A percentile compares a stretch with the other conserved stretches of the same genome.
Conservation (phyloP, 768 basidiomycete genomes). For the Suillus luteus region DNA sequence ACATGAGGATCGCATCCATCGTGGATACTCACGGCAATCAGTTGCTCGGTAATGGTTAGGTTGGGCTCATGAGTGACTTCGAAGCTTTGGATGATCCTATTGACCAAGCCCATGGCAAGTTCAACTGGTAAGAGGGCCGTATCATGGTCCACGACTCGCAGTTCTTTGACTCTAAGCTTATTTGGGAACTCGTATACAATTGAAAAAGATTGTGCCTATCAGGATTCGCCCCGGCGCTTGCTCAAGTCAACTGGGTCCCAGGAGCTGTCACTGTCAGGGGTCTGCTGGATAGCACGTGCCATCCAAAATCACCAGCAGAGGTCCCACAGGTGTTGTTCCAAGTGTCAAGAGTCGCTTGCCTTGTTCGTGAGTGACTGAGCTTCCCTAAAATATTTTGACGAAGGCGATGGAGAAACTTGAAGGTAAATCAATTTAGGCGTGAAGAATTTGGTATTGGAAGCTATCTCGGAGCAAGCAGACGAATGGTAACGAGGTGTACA, state of each 20-base stretch:
- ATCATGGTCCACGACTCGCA: not conserved
- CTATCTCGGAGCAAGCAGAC: constrained; percentile 29
- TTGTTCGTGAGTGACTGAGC: constrained; percentile 36
- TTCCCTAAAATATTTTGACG: constrained; percentile 54
- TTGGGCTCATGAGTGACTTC: constrained; percentile 58
- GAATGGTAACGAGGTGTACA: constrained; percentile 31
- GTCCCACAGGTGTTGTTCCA: too few relatives aligned
- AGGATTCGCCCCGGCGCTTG: not conserved
- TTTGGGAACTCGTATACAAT: not conserved
- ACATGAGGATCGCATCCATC: constrained; percentile 9
- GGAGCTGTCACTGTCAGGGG: not conserved
- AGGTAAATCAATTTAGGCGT: constrained; percentile 78
- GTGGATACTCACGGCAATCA: constrained; percentile 51
- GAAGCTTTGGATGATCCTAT: constrained; percentile 33
- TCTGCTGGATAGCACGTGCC: not conserved
- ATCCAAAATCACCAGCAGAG: not conserved
- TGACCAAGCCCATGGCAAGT: constrained; percentile 26
- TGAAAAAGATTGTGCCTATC: not conserved
- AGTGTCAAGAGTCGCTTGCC: not conserved
- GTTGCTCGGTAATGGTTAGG: constrained; percentile 54
- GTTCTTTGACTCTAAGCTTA: not conserved
- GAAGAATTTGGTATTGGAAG: constrained; percentile 36
- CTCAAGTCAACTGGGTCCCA: too few relatives aligned
- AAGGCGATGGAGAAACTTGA: constrained; percentile 63
- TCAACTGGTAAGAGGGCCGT: not conserved